Percentiles rank a stretch among this genome's conserved stretches.
These are phyloP conservation scores for Fraxinus paxiana DNA, from an alignment of 305 asterid genomes.

Conservation along the genomic window DNA sequence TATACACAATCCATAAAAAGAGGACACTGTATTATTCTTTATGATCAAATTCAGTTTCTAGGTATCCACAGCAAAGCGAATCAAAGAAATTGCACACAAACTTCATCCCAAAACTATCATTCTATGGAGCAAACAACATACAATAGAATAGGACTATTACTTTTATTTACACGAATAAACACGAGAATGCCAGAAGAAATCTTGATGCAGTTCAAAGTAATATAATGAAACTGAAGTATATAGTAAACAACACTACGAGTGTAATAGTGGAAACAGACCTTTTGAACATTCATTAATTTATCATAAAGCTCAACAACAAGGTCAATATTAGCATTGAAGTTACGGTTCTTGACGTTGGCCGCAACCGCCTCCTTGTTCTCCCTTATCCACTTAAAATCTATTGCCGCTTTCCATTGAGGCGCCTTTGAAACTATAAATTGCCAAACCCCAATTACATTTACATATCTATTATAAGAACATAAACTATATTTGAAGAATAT, in stretches of 20 bases:
- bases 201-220: neutral
- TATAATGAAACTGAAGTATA: neutral
- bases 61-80: neutral
- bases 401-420: slow-evolving; percentile 91
- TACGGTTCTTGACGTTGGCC: slow-evolving; percentile 58
- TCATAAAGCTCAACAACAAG: slow-evolving; percentile 69
- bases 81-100: neutral
- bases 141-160: neutral
- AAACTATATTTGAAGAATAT: neutral
- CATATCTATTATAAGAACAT: neutral
- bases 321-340: slow-evolving; percentile 66
- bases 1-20: neutral
- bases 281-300: slow-evolving; percentile 57
- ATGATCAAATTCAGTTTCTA: neutral
- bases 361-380: slow-evolving; percentile 83
- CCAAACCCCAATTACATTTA: slow-evolving; percentile 17
- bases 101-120: neutral
- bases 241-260: neutral
- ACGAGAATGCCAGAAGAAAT: neutral
- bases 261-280: slow-evolving; percentile 47
- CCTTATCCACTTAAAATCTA: slow-evolving; percentile 91
- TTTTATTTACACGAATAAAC: neutral
- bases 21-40: neutral
- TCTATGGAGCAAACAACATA: neutral
- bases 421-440: slow-evolving; percentile 44